Evolutionary conservation across 2,329 filamentous ascomycete genomes (phyloP).

Genomic region (Tolypocladium endophyticum): DNA sequence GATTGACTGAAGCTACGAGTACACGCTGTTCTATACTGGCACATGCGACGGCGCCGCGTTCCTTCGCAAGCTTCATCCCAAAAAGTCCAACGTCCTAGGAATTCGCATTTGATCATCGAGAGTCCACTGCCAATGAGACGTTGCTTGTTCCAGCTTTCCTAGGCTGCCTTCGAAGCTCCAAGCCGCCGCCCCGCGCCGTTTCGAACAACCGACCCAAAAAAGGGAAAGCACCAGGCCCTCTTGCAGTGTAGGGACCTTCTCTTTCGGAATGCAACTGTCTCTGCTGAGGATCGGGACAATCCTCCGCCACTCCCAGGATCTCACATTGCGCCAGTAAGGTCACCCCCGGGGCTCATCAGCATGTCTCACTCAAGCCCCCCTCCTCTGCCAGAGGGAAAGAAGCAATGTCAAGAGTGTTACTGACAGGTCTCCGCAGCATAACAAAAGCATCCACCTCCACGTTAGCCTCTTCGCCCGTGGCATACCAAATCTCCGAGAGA

Average conservation of each 20-base stretch:
- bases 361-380: conserved; percentile 27
- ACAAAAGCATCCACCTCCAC: conserved; percentile 19
- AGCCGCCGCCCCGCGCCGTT: conserved; percentile 12
- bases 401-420: conserved; percentile 22
- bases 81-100: conserved; percentile 7
- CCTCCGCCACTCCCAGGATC: conserved; percentile 20
- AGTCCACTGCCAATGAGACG: conserved; percentile 9
- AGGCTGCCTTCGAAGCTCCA: conserved; percentile 7
- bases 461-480: conserved; percentile 18
- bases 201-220: conserved; percentile 9
- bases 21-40: conserved; percentile 8
- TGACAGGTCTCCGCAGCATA: conserved; percentile 19
- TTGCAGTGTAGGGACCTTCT: conserved; percentile 11
- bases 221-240: conserved; percentile 11
- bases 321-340: conserved; percentile 22
- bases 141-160: conserved; percentile 10
- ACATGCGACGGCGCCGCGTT: conserved; percentile 6
- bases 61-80: conserved; percentile 7
- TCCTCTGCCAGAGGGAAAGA: conserved; percentile 14
- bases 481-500: conserved; percentile 28
- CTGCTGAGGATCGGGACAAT: conserved; percentile 22
- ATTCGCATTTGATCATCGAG: conserved; percentile 9
- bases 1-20: background rate
- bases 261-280: conserved; percentile 28
- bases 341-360: conserved; percentile 13